These are phyloP conservation scores for Pyrenopolyporus hunteri DNA, from an alignment of 495 filamentous ascomycete genomes.

Conservation along the genomic window DNA sequence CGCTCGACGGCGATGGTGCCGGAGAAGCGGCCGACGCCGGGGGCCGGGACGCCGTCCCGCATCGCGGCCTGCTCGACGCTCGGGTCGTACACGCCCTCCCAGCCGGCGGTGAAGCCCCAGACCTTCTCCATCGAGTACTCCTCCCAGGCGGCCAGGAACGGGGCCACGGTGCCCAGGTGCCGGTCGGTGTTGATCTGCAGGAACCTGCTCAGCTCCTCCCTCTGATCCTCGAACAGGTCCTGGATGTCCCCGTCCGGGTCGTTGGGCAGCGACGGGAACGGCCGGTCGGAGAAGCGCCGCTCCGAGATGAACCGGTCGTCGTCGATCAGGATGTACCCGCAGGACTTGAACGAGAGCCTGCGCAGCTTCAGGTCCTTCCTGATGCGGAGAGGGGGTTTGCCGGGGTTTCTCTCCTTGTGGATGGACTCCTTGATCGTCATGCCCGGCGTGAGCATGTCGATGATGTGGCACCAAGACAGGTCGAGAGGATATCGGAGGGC, in stretches of 20 bases:
- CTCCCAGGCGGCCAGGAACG: conserved; percentile 31
- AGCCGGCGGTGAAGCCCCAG: conserved; percentile 20
- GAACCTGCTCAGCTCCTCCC: not conserved
- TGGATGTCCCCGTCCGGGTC: accelerated
- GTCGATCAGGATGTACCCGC: conserved; percentile 50
- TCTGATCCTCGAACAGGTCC: not conserved
- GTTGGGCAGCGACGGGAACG: not conserved
- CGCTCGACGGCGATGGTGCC: conserved; percentile 17
- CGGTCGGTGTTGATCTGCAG: conserved; percentile 40
- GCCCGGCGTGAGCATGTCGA: conserved; percentile 51
- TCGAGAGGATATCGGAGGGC: not conserved
- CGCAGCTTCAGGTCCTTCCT: conserved; percentile 31
- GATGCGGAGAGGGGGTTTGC: not conserved
- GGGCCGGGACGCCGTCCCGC: conserved; percentile 34
- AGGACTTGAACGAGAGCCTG: conserved; percentile 50
- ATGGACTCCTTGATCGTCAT: conserved; percentile 28
- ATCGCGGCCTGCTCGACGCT: conserved; percentile 17
- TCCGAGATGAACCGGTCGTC: conserved; percentile 23
- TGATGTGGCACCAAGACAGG: conserved; percentile 48
- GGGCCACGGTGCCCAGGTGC: conserved; percentile 36
- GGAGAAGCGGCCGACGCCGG: conserved; percentile 42
- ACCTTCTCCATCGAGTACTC: conserved; percentile 15
- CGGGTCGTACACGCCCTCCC: conserved; percentile 11
- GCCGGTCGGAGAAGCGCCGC: not conserved
- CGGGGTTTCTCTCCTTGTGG: no score